These are phyloP conservation scores for Termitomyces sp. DNA, from an alignment of 768 basidiomycete genomes.

Conservation along the genomic window DNA sequence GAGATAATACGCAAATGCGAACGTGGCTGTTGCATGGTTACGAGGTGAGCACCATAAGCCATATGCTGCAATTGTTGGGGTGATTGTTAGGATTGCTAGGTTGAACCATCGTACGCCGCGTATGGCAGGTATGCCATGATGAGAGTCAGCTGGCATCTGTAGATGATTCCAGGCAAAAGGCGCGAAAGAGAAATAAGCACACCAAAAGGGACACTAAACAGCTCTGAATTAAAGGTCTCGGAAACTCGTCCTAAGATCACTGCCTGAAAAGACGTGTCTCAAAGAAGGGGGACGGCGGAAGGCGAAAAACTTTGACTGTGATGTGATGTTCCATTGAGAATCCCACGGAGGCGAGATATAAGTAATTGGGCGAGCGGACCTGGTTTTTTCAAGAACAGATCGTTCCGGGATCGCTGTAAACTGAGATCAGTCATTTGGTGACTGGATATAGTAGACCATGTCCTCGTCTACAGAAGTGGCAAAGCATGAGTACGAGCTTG, in stretches of 20 bases:
- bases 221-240: neutral
- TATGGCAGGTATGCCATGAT: constrained; percentile 39
- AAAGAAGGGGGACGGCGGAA: neutral
- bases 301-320: constrained; percentile 1
- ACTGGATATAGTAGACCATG: constrained; percentile 12
- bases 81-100: constrained; percentile 59
- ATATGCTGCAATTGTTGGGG: constrained; percentile 67
- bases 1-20: constrained; percentile 67
- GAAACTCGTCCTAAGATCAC: neutral
- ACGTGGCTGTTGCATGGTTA: constrained; percentile 50
- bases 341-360: constrained; percentile 9
- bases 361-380: constrained; percentile 13
- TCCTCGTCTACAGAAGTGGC: constrained; percentile 3
- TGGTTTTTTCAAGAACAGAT: constrained; percentile 13
- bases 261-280: neutral
- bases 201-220: neutral
- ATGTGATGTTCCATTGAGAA: constrained; percentile 7
- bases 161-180: neutral
- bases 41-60: constrained; percentile 50
- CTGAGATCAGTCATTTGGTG: constrained; percentile 1
- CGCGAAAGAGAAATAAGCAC: neutral
- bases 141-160: constrained; percentile 12
- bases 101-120: constrained; percentile 74
- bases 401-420: constrained; percentile 14
- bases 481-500: neutral